A percentile compares a stretch with the other conserved stretches of the same genome.
Conservation (phyloP, 2,329 filamentous ascomycete genomes). For the Neonectria hederae region DNA sequence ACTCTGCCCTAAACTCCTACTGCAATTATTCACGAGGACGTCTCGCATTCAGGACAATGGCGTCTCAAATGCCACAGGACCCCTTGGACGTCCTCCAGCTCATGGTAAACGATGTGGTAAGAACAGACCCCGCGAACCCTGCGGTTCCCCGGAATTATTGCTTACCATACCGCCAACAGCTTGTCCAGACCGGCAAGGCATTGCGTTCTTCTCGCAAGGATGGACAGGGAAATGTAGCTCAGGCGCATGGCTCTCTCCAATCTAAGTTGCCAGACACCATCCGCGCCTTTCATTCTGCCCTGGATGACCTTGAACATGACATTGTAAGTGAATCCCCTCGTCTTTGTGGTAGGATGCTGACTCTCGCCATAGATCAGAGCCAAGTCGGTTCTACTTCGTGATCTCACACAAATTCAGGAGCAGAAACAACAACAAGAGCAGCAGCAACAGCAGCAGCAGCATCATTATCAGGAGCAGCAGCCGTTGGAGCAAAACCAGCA, state of each 20-base stretch:
- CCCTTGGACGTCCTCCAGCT: conserved; percentile 60
- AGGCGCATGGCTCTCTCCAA: conserved; percentile 47
- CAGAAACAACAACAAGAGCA: conserved; percentile 37
- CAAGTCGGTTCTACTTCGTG: conserved; percentile 65
- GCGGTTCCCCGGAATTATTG: conserved; percentile 7
- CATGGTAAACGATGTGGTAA: conserved; percentile 65
- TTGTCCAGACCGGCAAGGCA: conserved; percentile 68
- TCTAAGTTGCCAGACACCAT: conserved; percentile 59
- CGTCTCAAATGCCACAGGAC: conserved; percentile 48
- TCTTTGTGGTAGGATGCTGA: conserved; percentile 8
- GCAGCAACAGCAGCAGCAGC: conserved; percentile 18
- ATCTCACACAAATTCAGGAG: conserved; percentile 55
- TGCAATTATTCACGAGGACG: neutral
- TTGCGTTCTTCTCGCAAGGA: conserved; percentile 60
- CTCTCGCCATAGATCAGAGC: conserved; percentile 50
- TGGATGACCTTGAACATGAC: conserved; percentile 66
- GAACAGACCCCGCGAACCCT: conserved; percentile 36
- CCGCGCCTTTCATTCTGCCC: conserved; percentile 59
- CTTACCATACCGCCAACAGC: conserved; percentile 48
- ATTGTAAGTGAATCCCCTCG: conserved; percentile 56
- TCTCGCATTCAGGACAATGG: conserved; percentile 39
- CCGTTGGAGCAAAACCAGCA: neutral
- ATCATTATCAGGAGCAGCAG: conserved; percentile 22
- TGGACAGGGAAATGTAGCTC: conserved; percentile 50
- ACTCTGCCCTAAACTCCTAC: neutral